Conservation (phyloP, 257 asterid species). For the Prunella vulgaris region DNA sequence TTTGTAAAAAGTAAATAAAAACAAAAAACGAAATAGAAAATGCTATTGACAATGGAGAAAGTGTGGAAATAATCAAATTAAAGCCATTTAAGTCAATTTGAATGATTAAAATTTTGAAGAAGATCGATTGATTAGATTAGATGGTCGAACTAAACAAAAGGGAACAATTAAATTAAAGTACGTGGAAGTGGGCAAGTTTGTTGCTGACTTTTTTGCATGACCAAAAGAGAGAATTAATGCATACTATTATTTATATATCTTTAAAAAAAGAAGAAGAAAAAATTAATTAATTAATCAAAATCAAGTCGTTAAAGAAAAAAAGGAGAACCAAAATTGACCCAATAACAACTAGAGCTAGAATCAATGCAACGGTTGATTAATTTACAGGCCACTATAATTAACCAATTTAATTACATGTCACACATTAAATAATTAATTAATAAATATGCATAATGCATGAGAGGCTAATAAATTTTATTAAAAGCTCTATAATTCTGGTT, state of each 20-base stretch:
- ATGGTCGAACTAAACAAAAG: constrained; percentile 19
- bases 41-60: background rate
- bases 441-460: no score
- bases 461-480: no score
- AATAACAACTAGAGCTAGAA: background rate
- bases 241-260: no score
- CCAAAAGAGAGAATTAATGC: background rate
- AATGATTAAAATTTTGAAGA: constrained; percentile 4
- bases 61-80: background rate
- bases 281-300: no score
- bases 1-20: no score
- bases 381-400: background rate
- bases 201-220: constrained; percentile 31
- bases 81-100: background rate
- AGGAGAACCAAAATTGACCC: background rate
- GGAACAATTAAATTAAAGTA: background rate
- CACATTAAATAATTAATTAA: no score
- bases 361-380: background rate
- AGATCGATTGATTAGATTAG: constrained; percentile 5
- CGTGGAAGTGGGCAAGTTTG: constrained; percentile 20
- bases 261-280: no score
- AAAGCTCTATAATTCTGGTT: no score
- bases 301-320: constrained; percentile 12
- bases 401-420: background rate
- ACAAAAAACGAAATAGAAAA: background rate